A percentile compares a stretch with the other conserved stretches of the same genome.
Conservation (phyloP, 2,329 filamentous ascomycete species). For the Colletotrichum plurivorum region DNA sequence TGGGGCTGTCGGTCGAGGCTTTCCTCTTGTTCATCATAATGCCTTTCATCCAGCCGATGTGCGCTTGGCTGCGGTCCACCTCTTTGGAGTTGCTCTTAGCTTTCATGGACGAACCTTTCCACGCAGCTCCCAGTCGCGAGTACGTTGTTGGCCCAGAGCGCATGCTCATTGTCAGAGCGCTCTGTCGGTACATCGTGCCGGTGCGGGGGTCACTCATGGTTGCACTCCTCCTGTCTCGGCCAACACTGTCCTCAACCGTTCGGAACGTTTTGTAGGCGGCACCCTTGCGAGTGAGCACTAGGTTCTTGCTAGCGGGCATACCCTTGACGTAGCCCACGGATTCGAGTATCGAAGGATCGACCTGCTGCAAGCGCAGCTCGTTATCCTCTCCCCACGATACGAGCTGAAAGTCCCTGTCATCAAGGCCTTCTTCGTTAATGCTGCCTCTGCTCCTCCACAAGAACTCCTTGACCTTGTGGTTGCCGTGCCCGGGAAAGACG, state of each 20-base stretch:
- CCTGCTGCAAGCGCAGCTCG: constrained; percentile 82
- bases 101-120: constrained; percentile 73
- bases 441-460: constrained; percentile 86
- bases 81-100: constrained; percentile 61
- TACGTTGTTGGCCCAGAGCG: constrained; percentile 58
- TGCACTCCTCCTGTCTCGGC: constrained; percentile 70
- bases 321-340: constrained; percentile 83
- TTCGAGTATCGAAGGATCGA: constrained; percentile 74
- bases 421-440: constrained; percentile 76
- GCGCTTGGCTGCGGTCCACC: constrained; percentile 65
- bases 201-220: constrained; percentile 74
- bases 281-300: constrained; percentile 85
- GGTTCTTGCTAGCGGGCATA: constrained; percentile 71
- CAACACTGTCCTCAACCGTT: constrained; percentile 73
- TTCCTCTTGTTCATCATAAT: constrained; percentile 74
- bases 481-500: constrained; percentile 73
- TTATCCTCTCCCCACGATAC: constrained; percentile 94
- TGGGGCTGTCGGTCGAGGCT: constrained; percentile 57
- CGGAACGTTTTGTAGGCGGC: constrained; percentile 89
- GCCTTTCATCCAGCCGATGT: constrained; percentile 79
- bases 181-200: constrained; percentile 58
- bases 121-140: constrained; percentile 56
- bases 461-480: constrained; percentile 88
- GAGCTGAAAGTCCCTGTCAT: constrained; percentile 91
- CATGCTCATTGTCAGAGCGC: constrained; percentile 60